Evolutionary conservation across 2,329 filamentous ascomycete species (phyloP).

Genomic region (Hypoxylon sp.): DNA sequence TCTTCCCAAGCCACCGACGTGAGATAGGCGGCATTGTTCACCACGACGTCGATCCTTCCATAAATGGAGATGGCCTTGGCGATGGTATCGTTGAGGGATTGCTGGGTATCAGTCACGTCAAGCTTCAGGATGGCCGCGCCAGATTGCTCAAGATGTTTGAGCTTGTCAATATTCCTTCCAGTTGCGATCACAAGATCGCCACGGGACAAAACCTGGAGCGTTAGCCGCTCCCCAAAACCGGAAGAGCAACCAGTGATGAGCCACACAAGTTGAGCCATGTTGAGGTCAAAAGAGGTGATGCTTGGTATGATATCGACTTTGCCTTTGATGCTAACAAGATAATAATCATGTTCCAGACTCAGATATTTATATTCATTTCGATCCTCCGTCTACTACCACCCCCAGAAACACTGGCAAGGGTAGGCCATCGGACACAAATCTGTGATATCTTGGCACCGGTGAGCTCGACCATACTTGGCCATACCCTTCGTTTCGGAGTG

Average conservation of each 20-base stretch:
- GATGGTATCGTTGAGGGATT: conserved; percentile 18
- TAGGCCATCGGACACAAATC: too few species aligned
- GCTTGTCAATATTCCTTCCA: conserved; percentile 21
- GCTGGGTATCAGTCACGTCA: conserved; percentile 30
- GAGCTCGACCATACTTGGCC: too few species aligned
- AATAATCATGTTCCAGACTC: too few species aligned
- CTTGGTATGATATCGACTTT: too few species aligned
- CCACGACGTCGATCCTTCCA: conserved; percentile 34
- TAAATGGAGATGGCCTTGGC: conserved; percentile 29
- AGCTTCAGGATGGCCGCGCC: conserved; percentile 29
- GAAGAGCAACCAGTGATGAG: conserved; percentile 35
- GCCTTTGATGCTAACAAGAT: too few species aligned
- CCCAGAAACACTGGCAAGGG: too few species aligned
- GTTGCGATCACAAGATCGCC: conserved; percentile 32
- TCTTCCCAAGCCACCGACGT: conserved; percentile 26
- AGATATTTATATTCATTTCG: too few species aligned
- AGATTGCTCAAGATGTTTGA: conserved; percentile 22
- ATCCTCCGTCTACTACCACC: too few species aligned
- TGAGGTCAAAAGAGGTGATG: too few species aligned
- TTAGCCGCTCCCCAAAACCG: conserved; percentile 30
- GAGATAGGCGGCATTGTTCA: conserved; percentile 35
- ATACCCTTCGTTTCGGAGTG: too few species aligned
- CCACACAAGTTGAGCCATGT: conserved; percentile 32
- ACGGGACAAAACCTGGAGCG: conserved; percentile 20
- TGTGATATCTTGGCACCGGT: too few species aligned